Percentiles rank a stretch among this genome's conserved stretches.
phyloP scores from a whole-genome alignment of 305 asterid species.

The Fraxinus platypoda region DNA sequence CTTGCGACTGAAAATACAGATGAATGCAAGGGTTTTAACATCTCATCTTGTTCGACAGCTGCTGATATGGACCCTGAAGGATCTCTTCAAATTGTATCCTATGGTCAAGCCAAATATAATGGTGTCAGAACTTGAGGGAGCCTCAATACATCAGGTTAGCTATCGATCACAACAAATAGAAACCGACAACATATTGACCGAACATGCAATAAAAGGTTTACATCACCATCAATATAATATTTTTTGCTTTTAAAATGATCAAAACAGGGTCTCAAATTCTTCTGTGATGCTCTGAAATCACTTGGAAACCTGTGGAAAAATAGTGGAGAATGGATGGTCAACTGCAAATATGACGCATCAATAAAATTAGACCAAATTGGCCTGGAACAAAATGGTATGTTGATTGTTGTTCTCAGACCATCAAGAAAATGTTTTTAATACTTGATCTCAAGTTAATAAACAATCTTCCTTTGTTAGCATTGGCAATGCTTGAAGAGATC shows the following conservation, averaged over 20 bases:
- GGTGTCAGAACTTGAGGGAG: conserved; percentile 45
- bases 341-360: conserved; percentile 44
- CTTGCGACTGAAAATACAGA: background rate
- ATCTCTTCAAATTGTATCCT: conserved; percentile 56
- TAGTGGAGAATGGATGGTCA: conserved; percentile 65
- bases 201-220: background rate
- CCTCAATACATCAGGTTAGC: conserved; percentile 59
- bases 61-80: conserved; percentile 64
- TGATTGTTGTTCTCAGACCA: background rate
- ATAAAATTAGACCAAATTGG: conserved; percentile 37
- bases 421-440: background rate
- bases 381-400: conserved; percentile 57
- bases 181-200: background rate
- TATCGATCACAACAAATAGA: background rate
- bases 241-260: background rate
- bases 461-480: conserved; percentile 33
- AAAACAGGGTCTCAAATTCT: conserved; percentile 53
- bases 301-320: conserved; percentile 76
- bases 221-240: background rate
- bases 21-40: background rate
- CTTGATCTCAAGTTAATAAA: background rate
- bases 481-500: conserved; percentile 65
- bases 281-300: conserved; percentile 61
- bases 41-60: conserved; percentile 40
- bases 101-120: conserved; percentile 28